Conservation (phyloP, 1,139 yeast genomes). For the Pichia sp. region DNA sequence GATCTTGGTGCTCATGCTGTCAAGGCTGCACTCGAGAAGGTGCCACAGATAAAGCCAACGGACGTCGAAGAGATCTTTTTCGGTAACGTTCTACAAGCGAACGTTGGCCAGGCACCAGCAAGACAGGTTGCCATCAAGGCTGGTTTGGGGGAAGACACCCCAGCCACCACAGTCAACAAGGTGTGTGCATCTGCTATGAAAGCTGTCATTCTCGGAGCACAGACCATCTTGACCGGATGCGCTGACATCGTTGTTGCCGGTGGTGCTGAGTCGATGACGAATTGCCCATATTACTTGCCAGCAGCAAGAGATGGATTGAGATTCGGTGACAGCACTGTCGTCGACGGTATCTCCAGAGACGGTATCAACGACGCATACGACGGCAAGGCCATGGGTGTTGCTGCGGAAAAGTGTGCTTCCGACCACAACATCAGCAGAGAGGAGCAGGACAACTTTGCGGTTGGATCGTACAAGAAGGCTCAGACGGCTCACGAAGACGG, state of each 20-base stretch:
- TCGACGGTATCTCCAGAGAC: conserved; percentile 88
- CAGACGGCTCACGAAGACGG: conserved; percentile 74
- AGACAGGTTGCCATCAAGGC: conserved; percentile 94
- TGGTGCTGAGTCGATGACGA: conserved; percentile 97
- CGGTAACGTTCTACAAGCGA: conserved; percentile 92
- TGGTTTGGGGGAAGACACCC: conserved; percentile 72
- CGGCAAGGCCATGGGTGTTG: conserved; percentile 86
- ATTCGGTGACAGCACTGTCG: conserved; percentile 73
- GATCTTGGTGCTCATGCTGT: conserved; percentile 94
- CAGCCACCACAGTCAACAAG: conserved; percentile 89
- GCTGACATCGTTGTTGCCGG: conserved; percentile 95
- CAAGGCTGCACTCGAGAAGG: conserved; percentile 78
- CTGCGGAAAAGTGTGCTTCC: conserved; percentile 92
- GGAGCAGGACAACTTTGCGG: conserved; percentile 69
- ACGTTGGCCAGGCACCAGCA: conserved; percentile 96
- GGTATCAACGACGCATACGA: conserved; percentile 91
- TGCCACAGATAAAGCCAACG: conserved; percentile 72
- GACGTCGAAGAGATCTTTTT: conserved; percentile 86
- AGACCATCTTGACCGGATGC: conserved; percentile 79
- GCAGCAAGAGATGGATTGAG: conserved; percentile 82
- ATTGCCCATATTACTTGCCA: conserved; percentile 90
- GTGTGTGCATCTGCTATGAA: conserved; percentile 98
- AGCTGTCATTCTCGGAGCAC: conserved; percentile 86
- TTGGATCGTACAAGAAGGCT: conserved; percentile 70
- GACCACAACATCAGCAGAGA: conserved; percentile 64